Percentiles rank a stretch among this genome's conserved stretches.
phyloP scores from a whole-genome alignment of 2,329 filamentous ascomycete species.

The Colletotrichum scovillei region DNA sequence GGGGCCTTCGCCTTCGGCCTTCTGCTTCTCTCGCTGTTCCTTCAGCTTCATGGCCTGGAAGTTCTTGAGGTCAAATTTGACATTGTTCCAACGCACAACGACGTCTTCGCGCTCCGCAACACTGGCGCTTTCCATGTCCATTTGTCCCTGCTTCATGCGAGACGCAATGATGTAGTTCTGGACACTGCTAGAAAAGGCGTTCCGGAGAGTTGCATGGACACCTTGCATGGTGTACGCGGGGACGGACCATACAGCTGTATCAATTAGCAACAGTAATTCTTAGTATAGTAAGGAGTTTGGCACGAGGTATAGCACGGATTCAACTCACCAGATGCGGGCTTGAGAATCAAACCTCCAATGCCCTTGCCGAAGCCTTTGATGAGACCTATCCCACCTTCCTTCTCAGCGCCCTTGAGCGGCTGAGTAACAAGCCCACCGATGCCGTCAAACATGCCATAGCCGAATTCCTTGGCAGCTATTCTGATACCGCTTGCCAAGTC shows the following conservation, averaged over 20 bases:
- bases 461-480: slow-evolving; percentile 83
- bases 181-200: slow-evolving; percentile 75
- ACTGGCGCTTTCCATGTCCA: slow-evolving; percentile 68
- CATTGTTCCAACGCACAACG: slow-evolving; percentile 71
- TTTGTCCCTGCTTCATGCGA: slow-evolving; percentile 79
- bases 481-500: slow-evolving; percentile 80
- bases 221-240: slow-evolving; percentile 88
- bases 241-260: slow-evolving; percentile 71
- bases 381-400: slow-evolving; percentile 67
- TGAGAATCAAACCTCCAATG: slow-evolving; percentile 82
- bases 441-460: slow-evolving; percentile 82
- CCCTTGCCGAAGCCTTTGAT: slow-evolving; percentile 86
- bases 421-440: slow-evolving; percentile 85
- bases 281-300: no score
- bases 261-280: background rate
- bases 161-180: slow-evolving; percentile 85
- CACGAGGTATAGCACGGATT: background rate
- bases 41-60: slow-evolving; percentile 66
- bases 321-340: slow-evolving; percentile 79
- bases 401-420: slow-evolving; percentile 70
- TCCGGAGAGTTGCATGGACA: slow-evolving; percentile 80
- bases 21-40: slow-evolving; percentile 50
- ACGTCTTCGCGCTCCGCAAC: slow-evolving; percentile 72
- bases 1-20: slow-evolving; percentile 37
- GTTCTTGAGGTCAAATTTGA: slow-evolving; percentile 69